Conservation (phyloP, 192 early-diverging fungal species). For the Rhizoclosmatium globosum region DNA sequence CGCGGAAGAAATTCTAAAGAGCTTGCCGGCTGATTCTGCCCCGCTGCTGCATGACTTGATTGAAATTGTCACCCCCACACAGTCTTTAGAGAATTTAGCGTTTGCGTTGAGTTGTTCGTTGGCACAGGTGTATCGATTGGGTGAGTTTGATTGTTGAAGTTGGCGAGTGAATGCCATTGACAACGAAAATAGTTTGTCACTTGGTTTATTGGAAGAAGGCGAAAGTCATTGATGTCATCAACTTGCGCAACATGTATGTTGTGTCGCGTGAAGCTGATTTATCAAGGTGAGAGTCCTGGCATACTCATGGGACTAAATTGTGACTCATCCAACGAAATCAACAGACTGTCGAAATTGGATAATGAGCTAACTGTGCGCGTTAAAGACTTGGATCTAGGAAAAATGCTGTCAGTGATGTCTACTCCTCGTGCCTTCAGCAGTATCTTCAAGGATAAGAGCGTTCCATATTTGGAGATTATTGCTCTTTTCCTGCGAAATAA, state of each 20-base stretch:
- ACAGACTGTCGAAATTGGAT: slow-evolving; percentile 42
- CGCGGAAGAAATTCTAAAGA: slow-evolving; percentile 78
- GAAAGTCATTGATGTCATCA: slow-evolving; percentile 86
- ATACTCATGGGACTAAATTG: slow-evolving; percentile 8
- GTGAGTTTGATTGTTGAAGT: background rate
- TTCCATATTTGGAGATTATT: slow-evolving; percentile 81
- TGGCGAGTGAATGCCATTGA: background rate
- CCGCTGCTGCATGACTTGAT: slow-evolving; percentile 89
- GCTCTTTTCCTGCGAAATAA: slow-evolving; percentile 82
- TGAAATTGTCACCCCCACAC: slow-evolving; percentile 85
- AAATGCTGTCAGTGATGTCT: slow-evolving; percentile 64
- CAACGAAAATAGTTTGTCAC: slow-evolving; percentile 70
- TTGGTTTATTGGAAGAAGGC: slow-evolving; percentile 94
- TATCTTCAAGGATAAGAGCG: slow-evolving; percentile 68
- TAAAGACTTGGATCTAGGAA: slow-evolving; percentile 63
- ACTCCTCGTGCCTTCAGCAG: slow-evolving; percentile 63
- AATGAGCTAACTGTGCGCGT: slow-evolving; percentile 67
- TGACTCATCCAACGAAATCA: background rate
- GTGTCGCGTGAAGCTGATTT: slow-evolving; percentile 71
- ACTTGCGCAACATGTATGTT: slow-evolving; percentile 80
- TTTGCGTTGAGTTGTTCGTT: slow-evolving; percentile 89
- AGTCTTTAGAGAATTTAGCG: slow-evolving; percentile 83
- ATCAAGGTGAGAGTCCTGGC: slow-evolving; percentile 36
- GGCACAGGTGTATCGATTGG: slow-evolving; percentile 86
- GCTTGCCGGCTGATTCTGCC: slow-evolving; percentile 81